Conservation (phyloP, 345 rosid species). For the Salix caprea region DNA sequence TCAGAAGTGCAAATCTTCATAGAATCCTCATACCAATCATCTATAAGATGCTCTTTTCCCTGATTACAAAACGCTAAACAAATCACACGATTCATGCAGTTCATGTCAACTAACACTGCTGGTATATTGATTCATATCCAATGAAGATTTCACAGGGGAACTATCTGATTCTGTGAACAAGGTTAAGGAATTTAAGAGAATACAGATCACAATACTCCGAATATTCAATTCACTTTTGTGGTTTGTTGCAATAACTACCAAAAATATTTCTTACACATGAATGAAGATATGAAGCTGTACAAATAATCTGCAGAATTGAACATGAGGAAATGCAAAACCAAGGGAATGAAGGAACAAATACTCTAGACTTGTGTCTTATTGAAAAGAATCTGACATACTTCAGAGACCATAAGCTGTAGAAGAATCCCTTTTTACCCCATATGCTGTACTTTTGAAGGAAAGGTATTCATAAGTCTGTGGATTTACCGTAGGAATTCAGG, state of each 20-base stretch:
- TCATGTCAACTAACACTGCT: background rate
- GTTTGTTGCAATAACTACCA: conserved; percentile 36
- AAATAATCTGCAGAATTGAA: conserved; percentile 44
- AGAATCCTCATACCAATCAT: background rate
- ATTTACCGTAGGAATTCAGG: conserved; percentile 29
- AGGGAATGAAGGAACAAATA: conserved; percentile 26
- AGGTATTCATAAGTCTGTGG: conserved; percentile 41
- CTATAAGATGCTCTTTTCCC: background rate
- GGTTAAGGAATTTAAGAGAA: background rate
- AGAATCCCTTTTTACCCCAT: conserved; percentile 14
- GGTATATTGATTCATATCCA: background rate
- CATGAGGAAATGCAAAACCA: conserved; percentile 22
- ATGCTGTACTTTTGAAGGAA: conserved; percentile 7
- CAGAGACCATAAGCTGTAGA: conserved; percentile 21
- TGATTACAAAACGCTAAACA: background rate
- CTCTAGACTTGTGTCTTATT: conserved; percentile 44
- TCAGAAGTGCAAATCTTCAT: background rate
- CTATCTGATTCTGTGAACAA: background rate
- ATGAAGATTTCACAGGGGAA: background rate
- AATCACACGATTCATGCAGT: background rate
- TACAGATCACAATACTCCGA: background rate
- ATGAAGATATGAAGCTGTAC: conserved; percentile 84
- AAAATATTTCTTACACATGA: conserved; percentile 67
- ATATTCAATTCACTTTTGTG: conserved; percentile 5
- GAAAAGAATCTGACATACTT: conserved; percentile 44